Evolutionary conservation across 192 early-diverging fungal species (phyloP).

Genomic region (Coemansia asiatica): DNA sequence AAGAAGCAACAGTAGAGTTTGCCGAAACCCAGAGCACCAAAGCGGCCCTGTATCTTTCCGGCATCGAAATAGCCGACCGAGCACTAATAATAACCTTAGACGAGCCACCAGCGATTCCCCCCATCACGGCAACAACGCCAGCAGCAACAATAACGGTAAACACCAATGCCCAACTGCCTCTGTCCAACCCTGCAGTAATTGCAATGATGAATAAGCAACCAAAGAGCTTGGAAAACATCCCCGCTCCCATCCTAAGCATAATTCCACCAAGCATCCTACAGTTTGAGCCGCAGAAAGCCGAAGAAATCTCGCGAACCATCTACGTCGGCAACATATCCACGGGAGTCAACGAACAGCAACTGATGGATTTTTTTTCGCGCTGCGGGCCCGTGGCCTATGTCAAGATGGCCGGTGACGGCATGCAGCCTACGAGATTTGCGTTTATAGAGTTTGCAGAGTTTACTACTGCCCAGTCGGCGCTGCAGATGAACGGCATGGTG

Average conservation of each 20-base stretch:
- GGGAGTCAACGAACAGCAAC: constrained; percentile 58
- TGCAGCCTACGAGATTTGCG: constrained; percentile 68
- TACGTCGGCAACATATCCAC: constrained; percentile 73
- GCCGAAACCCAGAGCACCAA: constrained; percentile 44
- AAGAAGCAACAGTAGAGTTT: constrained; percentile 68
- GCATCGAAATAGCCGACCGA: constrained; percentile 66
- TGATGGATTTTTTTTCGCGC: constrained; percentile 61
- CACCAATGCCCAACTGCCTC: constrained; percentile 22
- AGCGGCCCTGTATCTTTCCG: constrained; percentile 65
- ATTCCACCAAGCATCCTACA: constrained; percentile 58
- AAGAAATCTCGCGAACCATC: constrained; percentile 75
- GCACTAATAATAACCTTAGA: constrained; percentile 57
- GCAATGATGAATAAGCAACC: constrained; percentile 34
- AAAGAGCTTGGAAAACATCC: constrained; percentile 37
- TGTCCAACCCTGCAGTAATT: constrained; percentile 49
- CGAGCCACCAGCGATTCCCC: background rate
- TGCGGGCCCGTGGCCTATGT: constrained; percentile 70
- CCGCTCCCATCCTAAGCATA: constrained; percentile 34
- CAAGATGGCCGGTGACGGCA: constrained; percentile 75
- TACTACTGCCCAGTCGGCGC: constrained; percentile 58
- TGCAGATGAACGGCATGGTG: constrained; percentile 65
- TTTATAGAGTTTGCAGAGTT: constrained; percentile 76
- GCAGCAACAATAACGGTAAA: background rate
- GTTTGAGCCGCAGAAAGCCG: constrained; percentile 65
- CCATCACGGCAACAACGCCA: background rate